phyloP scores from a whole-genome alignment of 139 green algal species.

The Diplosphaera chodatii region DNA sequence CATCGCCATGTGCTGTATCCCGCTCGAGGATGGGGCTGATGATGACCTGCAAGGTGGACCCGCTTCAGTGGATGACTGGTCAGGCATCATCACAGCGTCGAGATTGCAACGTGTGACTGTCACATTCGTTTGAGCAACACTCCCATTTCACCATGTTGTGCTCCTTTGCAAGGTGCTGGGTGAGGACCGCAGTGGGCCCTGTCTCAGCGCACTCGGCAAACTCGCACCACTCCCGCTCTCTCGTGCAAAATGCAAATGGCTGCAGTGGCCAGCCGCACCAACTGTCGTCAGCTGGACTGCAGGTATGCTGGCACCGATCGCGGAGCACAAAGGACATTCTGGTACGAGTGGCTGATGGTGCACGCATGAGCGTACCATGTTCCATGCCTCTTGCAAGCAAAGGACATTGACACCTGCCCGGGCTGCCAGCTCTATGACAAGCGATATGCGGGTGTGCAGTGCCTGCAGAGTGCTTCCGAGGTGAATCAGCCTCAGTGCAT shows the following conservation, averaged over 20 bases:
- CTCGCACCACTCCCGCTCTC: slow-evolving; percentile 87
- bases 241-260: slow-evolving; percentile 95
- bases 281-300: too few relatives aligned
- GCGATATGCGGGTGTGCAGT: slow-evolving; percentile 50
- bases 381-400: slow-evolving; percentile 92
- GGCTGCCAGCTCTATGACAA: slow-evolving; percentile 71
- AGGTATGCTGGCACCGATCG: too few relatives aligned
- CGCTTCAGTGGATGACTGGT: too few relatives aligned
- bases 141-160: slow-evolving; percentile 40
- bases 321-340: too few relatives aligned
- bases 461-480: too few relatives aligned
- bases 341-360: too few relatives aligned
- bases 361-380: slow-evolving; percentile 57
- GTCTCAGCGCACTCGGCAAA: slow-evolving; percentile 84
- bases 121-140: too few relatives aligned
- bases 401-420: slow-evolving; percentile 77
- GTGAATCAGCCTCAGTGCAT: too few relatives aligned
- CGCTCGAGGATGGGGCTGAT: slow-evolving; percentile 88
- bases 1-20: slow-evolving; percentile 71
- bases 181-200: slow-evolving; percentile 36
- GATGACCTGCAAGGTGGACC: slow-evolving; percentile 91
- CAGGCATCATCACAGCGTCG: too few relatives aligned
- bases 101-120: too few relatives aligned
- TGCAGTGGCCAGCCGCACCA: too few relatives aligned
- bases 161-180: slow-evolving; percentile 34